A percentile compares a stretch with the other conserved stretches of the same genome.
phyloP scores from a whole-genome alignment of 176 grass and related monocot species.

The Echinochloa phyllopogon region DNA sequence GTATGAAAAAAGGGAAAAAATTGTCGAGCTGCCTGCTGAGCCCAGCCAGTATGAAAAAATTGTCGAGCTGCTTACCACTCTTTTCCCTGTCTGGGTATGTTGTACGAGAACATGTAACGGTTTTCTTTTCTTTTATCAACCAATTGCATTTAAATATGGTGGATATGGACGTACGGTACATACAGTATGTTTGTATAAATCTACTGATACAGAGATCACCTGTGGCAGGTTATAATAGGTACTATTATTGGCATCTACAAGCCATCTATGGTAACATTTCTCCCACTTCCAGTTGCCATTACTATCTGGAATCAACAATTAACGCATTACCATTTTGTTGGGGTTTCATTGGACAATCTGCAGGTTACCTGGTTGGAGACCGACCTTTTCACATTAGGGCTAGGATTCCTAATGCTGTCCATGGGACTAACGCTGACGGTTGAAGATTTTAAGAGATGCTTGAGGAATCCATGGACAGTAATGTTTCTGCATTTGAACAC shows the following conservation, averaged over 20 bases:
- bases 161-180: background rate
- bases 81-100: slow-evolving; percentile 97
- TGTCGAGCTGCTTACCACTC: slow-evolving; percentile 91
- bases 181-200: slow-evolving; percentile 34
- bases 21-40: slow-evolving; percentile 57
- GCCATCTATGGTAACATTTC: slow-evolving; percentile 73
- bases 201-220: slow-evolving; percentile 28
- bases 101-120: slow-evolving; percentile 26
- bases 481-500: slow-evolving; percentile 45
- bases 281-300: slow-evolving; percentile 29
- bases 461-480: slow-evolving; percentile 99
- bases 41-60: slow-evolving; percentile 68
- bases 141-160: slow-evolving; percentile 20
- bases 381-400: slow-evolving; percentile 85
- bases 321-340: slow-evolving; percentile 23
- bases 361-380: slow-evolving; percentile 99
- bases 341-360: slow-evolving; percentile 23
- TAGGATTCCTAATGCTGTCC: slow-evolving; percentile 96
- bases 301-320: slow-evolving; percentile 17
- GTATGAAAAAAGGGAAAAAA: slow-evolving; percentile 73
- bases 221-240: slow-evolving; percentile 85
- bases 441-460: slow-evolving; percentile 94
- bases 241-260: slow-evolving; percentile 94
- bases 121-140: slow-evolving; percentile 39
- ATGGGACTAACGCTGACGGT: slow-evolving; percentile 97